These are phyloP conservation scores for Trichocomaceae sp. DNA, from an alignment of 2,329 filamentous ascomycete genomes.

Conservation along the genomic window DNA sequence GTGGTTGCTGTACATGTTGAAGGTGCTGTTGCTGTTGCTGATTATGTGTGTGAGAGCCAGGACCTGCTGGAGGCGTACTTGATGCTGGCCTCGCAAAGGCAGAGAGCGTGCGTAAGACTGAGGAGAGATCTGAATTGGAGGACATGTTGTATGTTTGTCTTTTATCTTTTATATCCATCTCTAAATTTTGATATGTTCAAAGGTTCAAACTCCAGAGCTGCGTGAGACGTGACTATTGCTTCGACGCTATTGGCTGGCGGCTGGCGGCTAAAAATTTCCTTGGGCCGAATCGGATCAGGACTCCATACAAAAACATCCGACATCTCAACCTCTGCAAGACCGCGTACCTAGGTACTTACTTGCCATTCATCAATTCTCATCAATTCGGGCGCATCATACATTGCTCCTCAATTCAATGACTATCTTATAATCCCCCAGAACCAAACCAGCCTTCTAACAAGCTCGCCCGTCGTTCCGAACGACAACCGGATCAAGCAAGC, in stretches of 20 bases:
- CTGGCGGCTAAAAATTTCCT: constrained; percentile 8
- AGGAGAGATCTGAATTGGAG: constrained; percentile 32
- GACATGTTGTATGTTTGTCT: not conserved
- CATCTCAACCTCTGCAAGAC: not conserved
- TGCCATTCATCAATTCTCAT: not conserved
- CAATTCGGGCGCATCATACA: not conserved
- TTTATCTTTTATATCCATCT: not conserved
- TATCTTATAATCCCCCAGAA: not conserved
- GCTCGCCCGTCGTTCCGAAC: not conserved
- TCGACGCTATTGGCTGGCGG: not conserved
- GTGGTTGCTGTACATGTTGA: not conserved
- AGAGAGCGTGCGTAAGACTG: constrained; percentile 38
- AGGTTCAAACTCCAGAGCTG: no score
- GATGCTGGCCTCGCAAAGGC: constrained; percentile 22
- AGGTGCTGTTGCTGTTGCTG: no score
- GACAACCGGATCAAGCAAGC: not conserved
- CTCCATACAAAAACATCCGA: not conserved
- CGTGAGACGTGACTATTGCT: no score
- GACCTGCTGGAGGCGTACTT: constrained; percentile 3
- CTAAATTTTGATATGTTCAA: no score
- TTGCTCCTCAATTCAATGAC: not conserved
- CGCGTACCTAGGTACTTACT: not conserved
- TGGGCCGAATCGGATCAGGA: not conserved
- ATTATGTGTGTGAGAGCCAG: not conserved
- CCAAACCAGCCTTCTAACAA: not conserved